Conservation (phyloP, 2,329 filamentous ascomycete species). For the Ploettnerulaceae sp. region DNA sequence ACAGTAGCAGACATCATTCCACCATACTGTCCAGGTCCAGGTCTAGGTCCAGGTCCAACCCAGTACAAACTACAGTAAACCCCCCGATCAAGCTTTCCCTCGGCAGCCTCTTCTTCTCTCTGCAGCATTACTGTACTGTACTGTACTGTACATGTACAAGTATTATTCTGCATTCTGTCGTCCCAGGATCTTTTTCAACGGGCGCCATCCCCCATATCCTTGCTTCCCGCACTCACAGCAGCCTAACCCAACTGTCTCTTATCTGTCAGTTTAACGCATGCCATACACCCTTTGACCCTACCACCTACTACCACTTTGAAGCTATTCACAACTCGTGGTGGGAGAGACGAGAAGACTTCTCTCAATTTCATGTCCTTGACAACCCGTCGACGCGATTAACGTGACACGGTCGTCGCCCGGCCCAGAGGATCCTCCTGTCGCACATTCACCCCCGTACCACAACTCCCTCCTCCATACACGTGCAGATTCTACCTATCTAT, state of each 20-base stretch:
- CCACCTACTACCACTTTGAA: slow-evolving; percentile 26
- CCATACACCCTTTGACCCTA: slow-evolving; percentile 1
- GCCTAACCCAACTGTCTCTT: not conserved
- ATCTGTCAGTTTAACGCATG: not conserved
- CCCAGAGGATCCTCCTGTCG: not conserved
- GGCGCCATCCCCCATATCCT: slow-evolving; percentile 21
- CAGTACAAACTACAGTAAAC: too few species aligned
- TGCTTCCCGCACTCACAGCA: slow-evolving; percentile 22
- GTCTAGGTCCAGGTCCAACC: slow-evolving; percentile 3
- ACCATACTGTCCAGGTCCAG: not conserved
- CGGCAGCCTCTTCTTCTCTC: not conserved
- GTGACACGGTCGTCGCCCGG: slow-evolving; percentile 15
- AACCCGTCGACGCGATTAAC: slow-evolving; percentile 17
- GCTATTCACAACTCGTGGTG: slow-evolving; percentile 16
- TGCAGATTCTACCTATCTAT: slow-evolving; percentile 17
- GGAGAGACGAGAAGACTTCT: too few species aligned
- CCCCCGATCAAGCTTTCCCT: slow-evolving; percentile 5
- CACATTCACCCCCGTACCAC: slow-evolving; percentile 2
- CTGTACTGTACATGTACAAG: too few species aligned
- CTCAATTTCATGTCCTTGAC: too few species aligned
- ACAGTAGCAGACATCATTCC: not conserved
- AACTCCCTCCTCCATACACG: too few species aligned
- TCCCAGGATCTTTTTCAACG: slow-evolving; percentile 20
- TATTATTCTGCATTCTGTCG: too few species aligned
- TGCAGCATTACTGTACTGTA: too few species aligned